Percentiles rank a stretch among this genome's conserved stretches.
These are phyloP conservation scores for Jimgerdemannia flammicorona DNA, from an alignment of 192 early-diverging fungal genomes.

Conservation along the genomic window DNA sequence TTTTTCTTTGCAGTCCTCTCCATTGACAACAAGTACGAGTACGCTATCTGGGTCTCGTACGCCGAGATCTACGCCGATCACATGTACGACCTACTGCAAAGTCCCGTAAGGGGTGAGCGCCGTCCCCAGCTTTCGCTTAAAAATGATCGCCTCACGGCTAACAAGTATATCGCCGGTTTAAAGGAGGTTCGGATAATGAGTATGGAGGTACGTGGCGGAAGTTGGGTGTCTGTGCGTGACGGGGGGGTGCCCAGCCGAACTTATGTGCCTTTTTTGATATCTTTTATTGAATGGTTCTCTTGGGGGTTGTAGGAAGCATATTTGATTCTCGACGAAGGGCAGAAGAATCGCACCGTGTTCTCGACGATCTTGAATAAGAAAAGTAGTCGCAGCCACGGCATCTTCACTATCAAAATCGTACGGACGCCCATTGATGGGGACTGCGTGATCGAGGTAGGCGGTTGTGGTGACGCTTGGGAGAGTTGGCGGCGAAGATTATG, in stretches of 20 bases:
- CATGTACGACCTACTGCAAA: conserved; percentile 79
- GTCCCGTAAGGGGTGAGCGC: conserved; percentile 13
- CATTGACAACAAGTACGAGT: conserved; percentile 60
- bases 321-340: conserved; percentile 50
- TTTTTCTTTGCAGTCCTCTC: conserved; percentile 11
- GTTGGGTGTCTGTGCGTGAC: too few relatives aligned
- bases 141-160: conserved; percentile 31
- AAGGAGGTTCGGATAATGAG: conserved; percentile 54
- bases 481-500: too few relatives aligned
- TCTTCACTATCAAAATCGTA: conserved; percentile 66
- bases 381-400: conserved; percentile 59
- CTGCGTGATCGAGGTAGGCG: conserved; percentile 34
- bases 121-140: conserved; percentile 29
- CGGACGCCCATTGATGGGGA: conserved; percentile 42
- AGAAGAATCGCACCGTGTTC: conserved; percentile 53
- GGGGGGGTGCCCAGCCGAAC: too few relatives aligned
- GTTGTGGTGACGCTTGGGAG: neutral
- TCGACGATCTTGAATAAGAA: conserved; percentile 52
- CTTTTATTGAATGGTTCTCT: neutral
- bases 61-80: conserved; percentile 87
- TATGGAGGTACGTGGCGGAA: conserved; percentile 13
- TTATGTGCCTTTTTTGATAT: neutral
- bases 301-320: conserved; percentile 47
- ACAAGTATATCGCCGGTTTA: conserved; percentile 60
- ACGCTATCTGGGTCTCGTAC: conserved; percentile 83